Base-by-base conservation (phyloP, 805 yeast species). In the Ogataea dorogensis region DNA sequence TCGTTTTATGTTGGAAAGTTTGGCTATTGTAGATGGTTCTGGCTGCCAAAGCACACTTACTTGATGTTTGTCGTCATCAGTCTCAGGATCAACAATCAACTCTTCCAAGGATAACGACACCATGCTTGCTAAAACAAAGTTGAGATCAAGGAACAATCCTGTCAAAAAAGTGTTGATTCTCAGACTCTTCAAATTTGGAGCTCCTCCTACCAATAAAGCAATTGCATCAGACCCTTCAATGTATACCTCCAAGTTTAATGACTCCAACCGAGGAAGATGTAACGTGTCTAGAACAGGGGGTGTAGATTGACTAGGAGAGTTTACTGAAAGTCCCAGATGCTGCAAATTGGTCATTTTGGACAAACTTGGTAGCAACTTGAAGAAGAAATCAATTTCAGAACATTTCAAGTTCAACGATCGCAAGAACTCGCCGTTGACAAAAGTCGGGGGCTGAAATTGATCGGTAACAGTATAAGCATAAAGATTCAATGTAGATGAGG, bases 11-110 rank as follows among this genome's bases (percentile, higher is more conserved):
- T 28, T 12, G 16, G n/a, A 18, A 21, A 43, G 21, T 17, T 18
- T 24, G 13, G 17, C 5, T 8, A 35, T 20, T 9, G 43, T 21
- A 1, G 11, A 9, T 6, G 21, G 19, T 17, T 43, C 40, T 4
- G 47, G 47, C 17, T 21, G 25, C 43, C 43, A 40, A 12, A 29
- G 38, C 5, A 34, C 35, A 8, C 42, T 31, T 7, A 43, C 44
- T 14, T 29, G 24, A 16, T 42, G 29, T 13, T 40, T 24, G 16
- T 39, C 44, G 26, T 40, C 47, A 30, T 43, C 47, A n/a, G 19
- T 16, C 5, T 30, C 16, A 17, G 35, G 29, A 7, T 24, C 21
- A 10, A 43, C 24, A 7, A 27, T 17, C 5, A 43, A 30, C 7
- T 28, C 25, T 17, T 28, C 26, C 17, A 43, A 26, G 2, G 29